Conservation (phyloP, 495 filamentous ascomycete genomes). For the Lasiosphaeris hirsuta region DNA sequence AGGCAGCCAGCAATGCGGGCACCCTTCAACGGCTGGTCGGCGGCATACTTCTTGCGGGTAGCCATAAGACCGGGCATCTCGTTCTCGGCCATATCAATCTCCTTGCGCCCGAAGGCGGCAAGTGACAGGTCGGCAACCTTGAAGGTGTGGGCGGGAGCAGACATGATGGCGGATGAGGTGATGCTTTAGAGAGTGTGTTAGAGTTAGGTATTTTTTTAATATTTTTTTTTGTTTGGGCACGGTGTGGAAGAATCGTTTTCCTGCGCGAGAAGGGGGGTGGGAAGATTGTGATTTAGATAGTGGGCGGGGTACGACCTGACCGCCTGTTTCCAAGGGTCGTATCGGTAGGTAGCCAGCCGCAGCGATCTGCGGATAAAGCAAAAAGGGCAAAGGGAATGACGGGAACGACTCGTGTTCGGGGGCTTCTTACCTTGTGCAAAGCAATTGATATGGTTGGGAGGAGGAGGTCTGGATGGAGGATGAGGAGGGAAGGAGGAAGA, state of each 20-base stretch:
- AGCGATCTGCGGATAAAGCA: no score
- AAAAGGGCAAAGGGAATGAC: no score
- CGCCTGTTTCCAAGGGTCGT: not conserved
- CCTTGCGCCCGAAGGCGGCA: conserved; percentile 96
- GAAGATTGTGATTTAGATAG: not conserved
- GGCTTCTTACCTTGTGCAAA: not conserved
- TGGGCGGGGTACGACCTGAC: conserved; percentile 11
- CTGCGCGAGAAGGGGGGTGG: not conserved
- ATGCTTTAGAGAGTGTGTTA: not conserved
- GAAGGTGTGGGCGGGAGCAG: conserved; percentile 86
- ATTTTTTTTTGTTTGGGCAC: not conserved
- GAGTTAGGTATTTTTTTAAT: no score
- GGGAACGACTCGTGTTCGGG: no score
- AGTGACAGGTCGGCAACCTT: conserved; percentile 98
- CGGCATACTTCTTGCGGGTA: conserved; percentile 84
- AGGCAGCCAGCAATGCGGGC: conserved; percentile 91
- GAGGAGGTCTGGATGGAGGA: not conserved
- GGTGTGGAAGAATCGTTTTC: not conserved
- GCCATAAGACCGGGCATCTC: conserved; percentile 98
- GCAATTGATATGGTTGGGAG: not conserved
- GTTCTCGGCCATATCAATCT: conserved; percentile 98
- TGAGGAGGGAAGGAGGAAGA: not conserved
- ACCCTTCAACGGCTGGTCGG: conserved; percentile 89
- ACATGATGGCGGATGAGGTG: conserved; percentile 38
- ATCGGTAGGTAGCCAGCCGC: no score